Evolutionary conservation across 2,329 filamentous ascomycete species (phyloP), one percentile per base, ranked within the genome.

Genomic region (Pseudohalonectria lignicola): DNA sequence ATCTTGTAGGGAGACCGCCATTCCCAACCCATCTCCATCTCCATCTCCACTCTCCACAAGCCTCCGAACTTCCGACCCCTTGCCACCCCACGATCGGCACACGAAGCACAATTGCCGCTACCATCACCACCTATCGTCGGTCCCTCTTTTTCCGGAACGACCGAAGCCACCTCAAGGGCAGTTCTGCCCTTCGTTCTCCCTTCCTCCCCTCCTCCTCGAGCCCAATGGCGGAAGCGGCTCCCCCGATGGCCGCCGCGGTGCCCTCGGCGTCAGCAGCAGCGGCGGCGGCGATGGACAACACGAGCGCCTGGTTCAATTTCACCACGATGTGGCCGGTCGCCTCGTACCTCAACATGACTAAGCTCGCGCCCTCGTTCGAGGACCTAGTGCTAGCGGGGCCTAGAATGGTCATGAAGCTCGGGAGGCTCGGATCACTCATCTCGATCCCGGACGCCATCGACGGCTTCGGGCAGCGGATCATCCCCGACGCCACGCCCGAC

Each of bases 371-470:
- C 2, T 78, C 78, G 10, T 60, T 83, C 15, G 76, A 75, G 54
- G 80, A 86, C 50, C 62, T 88, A 34, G 68, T 85, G 45, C 67
- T 76, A 56, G 80, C 75, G 15, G 72, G 82, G 4, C 82, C 82
- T 36, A 71, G 82, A 41, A 76, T 87, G 52, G 69, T 84, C 23
- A 77, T 72, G 57, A 79, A 75, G 54, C 67, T 82, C 30, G 76
- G 79, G 37, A 76, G 72, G 49, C 67, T 82, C 28, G 76, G 79
- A 36, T 75, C 72, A n/a, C 72, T 81, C 47, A 67, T 77, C 40
- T 62, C 71, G 26, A 58, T 74, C 25, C 66, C 73, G 11, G 78
- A 83, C 47, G 65, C 71, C 39, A 60, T 80, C 37, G 76, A 81
- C 50, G 65, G 69, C 49, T 67, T 73, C 43, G 74, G 73, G 40